Evolutionary conservation across 371 early-diverging fungal species (phyloP).

Genomic region (Lichtheimia ramosa): DNA sequence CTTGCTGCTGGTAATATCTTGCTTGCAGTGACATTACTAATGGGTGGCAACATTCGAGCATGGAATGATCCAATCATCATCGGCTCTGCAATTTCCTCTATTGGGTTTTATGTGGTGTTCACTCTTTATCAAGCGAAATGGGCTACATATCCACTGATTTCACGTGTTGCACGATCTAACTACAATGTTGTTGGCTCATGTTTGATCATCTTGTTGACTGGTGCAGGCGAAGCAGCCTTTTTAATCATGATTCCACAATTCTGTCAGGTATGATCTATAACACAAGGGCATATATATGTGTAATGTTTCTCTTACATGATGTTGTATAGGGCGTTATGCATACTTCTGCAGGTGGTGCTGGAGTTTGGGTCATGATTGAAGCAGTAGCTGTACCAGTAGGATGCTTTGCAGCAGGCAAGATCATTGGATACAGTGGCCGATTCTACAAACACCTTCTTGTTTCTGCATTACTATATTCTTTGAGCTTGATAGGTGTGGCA

Average conservation of each 20-base stretch:
- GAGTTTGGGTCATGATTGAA: constrained; percentile 3
- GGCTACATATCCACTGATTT: constrained; percentile 63
- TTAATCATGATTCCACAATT: constrained; percentile 32
- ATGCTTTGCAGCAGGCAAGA: background rate
- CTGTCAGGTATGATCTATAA: background rate
- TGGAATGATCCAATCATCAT: constrained; percentile 61
- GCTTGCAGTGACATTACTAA: constrained; percentile 57
- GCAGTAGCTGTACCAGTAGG: background rate
- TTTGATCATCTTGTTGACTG: constrained; percentile 16
- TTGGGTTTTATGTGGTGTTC: constrained; percentile 46
- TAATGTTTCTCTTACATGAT: background rate
- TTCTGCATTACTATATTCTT: background rate
- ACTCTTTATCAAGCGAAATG: constrained; percentile 56
- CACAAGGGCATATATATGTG: background rate
- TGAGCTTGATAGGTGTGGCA: too few relatives aligned
- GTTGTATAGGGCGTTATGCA: constrained; percentile 4
- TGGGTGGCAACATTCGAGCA: constrained; percentile 60
- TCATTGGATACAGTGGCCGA: background rate
- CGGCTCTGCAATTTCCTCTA: constrained; percentile 43
- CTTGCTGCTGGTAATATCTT: constrained; percentile 51
- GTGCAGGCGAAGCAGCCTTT: constrained; percentile 23
- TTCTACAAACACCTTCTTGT: constrained; percentile 16
- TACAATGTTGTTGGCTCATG: constrained; percentile 23
- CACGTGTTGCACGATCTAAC: constrained; percentile 30
- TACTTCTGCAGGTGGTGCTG: constrained; percentile 12